Base-by-base conservation (phyloP, 345 rosid genomes). In the Litchi chinensis region DNA sequence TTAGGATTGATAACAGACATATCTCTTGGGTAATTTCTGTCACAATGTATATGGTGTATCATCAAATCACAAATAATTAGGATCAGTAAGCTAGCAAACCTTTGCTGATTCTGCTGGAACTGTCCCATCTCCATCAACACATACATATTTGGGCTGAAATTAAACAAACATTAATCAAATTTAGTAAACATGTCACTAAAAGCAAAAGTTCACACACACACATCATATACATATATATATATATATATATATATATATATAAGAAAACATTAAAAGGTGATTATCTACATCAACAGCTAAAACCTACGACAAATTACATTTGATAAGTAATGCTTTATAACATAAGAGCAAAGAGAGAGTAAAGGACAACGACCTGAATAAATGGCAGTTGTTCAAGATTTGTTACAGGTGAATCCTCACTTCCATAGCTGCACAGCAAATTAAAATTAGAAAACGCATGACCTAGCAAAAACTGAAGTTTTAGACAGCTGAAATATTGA, bases 91-190 rank as follows among this genome's bases (percentile, higher is more conserved):
- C 21, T 54, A 76, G 73, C 90, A 80, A 82, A 95, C 99, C 97
- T 86, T 91, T 54, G 98, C 90, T 70, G 99, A 93, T 84, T 95
- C 95, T 12, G 86, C 79, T 6, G 99, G 98, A 82, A 95, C 99
- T 77, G 99, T 95, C 68, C 99, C 99, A 82, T 93, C 99, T 37
- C 99, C 98, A 74, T 95, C 97, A 65, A 93, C 90, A 43, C 91
- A 93, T 76, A 92, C 87, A 83, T 90, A 95, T 5, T 71, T 86
- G 6, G 99, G 95, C 98, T 95, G 95, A 79, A 82, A 84, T 79
- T 12, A 82, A 72, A 62, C n/a, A 73, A 68, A 70, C 21, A 68
- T 22, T 37, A 68, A 56, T 76, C 75, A 82, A 73, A 13, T 26
- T 66, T 57, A 19, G 9, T 10, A 75, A 60, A 60, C 22, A 40